These are phyloP conservation scores for Cutaneotrichosporon mucoides DNA, from an alignment of 1,284 basidiomycete species.

Conservation along the genomic window DNA sequence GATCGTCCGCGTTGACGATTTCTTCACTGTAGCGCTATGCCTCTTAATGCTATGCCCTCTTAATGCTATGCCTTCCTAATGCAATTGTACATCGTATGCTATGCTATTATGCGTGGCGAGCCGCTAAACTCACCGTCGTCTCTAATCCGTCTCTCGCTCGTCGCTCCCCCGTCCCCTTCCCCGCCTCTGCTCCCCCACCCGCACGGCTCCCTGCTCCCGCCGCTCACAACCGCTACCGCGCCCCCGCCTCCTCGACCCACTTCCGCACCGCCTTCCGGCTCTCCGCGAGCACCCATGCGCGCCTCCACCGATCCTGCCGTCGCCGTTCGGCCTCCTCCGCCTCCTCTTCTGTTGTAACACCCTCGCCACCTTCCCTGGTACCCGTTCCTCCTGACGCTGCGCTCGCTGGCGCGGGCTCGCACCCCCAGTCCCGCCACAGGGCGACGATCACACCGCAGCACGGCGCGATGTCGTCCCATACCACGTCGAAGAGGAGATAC, in stretches of 20 bases:
- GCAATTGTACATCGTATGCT: too few relatives aligned
- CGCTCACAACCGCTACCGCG: too few relatives aligned
- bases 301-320: conserved; percentile 56
- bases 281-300: conserved; percentile 55
- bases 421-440: conserved; percentile 54
- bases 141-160: too few relatives aligned
- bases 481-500: conserved; percentile 84
- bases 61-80: too few relatives aligned
- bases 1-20: too few relatives aligned
- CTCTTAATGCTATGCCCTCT: too few relatives aligned
- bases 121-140: too few relatives aligned
- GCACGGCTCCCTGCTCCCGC: too few relatives aligned
- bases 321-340: conserved; percentile 10
- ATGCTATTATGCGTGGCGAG: too few relatives aligned
- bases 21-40: too few relatives aligned
- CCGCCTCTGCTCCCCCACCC: too few relatives aligned
- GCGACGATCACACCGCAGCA: conserved; percentile 74
- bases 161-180: too few relatives aligned
- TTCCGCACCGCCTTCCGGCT: conserved; percentile 38
- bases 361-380: conserved; percentile 23
- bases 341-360: conserved; percentile 42
- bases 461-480: conserved; percentile 76
- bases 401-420: not conserved
- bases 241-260: conserved; percentile 51
- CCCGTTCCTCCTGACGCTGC: conserved; percentile 6